Percentiles rank a stretch among this genome's conserved stretches.
Evolutionary conservation across 495 filamentous ascomycete species (phyloP).

Genomic region (Penicillium simplicissimum): DNA sequence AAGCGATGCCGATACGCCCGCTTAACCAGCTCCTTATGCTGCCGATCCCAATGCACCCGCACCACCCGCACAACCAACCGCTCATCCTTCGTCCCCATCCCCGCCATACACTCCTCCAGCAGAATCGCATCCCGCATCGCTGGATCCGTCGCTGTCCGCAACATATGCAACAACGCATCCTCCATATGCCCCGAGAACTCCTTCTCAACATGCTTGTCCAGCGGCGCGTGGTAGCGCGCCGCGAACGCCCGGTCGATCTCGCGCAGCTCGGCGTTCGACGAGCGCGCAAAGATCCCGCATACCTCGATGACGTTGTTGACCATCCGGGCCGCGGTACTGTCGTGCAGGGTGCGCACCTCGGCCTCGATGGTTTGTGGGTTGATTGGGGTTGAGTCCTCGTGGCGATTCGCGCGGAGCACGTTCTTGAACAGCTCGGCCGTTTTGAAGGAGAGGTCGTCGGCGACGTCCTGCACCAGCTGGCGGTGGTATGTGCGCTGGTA

Average conservation of each 20-base stretch:
- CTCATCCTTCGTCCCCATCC: slow-evolving; percentile 82
- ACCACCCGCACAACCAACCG: slow-evolving; percentile 73
- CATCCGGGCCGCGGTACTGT: slow-evolving; percentile 66
- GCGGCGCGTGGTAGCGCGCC: slow-evolving; percentile 58
- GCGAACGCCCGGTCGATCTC: slow-evolving; percentile 75
- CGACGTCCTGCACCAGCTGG: slow-evolving; percentile 66
- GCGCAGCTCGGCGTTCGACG: slow-evolving; percentile 76
- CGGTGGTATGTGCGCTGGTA: slow-evolving; percentile 66
- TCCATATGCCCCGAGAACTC: slow-evolving; percentile 94
- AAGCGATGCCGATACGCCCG: slow-evolving; percentile 68
- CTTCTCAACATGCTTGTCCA: slow-evolving; percentile 72
- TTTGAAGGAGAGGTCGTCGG: slow-evolving; percentile 77
- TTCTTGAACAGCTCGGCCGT: slow-evolving; percentile 79
- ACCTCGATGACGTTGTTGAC: slow-evolving; percentile 77
- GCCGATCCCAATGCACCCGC: slow-evolving; percentile 74
- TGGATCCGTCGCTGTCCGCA: slow-evolving; percentile 74
- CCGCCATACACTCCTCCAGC: slow-evolving; percentile 84
- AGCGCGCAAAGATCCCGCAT: slow-evolving; percentile 69
- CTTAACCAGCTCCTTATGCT: slow-evolving; percentile 71
- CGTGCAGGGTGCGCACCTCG: slow-evolving; percentile 71
- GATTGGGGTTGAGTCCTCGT: slow-evolving; percentile 74
- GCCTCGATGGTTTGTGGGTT: slow-evolving; percentile 66
- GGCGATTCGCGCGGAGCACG: slow-evolving; percentile 67
- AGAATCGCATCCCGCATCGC: slow-evolving; percentile 77
- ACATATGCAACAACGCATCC: slow-evolving; percentile 74